Evolutionary conservation across 768 basidiomycete species (phyloP).

Genomic region (Pseudohyphozyma bogoriensis): DNA sequence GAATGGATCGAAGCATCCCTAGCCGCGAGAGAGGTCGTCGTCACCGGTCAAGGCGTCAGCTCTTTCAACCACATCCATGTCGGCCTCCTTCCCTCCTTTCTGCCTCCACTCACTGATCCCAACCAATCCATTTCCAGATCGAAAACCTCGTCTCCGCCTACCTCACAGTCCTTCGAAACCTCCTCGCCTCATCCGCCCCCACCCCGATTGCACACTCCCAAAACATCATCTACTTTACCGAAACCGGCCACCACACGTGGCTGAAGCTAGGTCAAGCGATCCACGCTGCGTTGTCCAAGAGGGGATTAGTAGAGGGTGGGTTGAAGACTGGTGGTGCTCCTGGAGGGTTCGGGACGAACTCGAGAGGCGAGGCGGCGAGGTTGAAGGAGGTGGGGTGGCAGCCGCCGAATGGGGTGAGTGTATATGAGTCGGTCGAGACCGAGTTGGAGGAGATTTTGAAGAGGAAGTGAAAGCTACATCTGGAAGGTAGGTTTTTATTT

Average conservation of each 20-base stretch:
- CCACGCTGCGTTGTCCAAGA: background rate
- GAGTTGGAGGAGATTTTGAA: too few species aligned
- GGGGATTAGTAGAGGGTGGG: background rate
- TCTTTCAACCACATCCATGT: constrained; percentile 23
- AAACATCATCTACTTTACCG: constrained; percentile 1
- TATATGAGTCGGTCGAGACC: too few species aligned
- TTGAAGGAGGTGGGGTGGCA: background rate
- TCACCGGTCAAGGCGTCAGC: background rate
- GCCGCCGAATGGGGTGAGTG: too few species aligned
- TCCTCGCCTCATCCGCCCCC: background rate
- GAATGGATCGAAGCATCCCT: constrained; percentile 3
- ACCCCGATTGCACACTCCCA: background rate
- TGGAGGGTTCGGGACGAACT: background rate
- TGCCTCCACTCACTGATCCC: background rate
- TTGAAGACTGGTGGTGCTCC: too few species aligned
- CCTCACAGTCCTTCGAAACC: too few species aligned
- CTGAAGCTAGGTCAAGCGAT: background rate
- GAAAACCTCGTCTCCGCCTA: constrained; percentile 1
- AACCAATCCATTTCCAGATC: background rate
- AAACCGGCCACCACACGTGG: background rate
- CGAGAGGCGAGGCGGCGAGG: background rate
- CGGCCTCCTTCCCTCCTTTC: background rate
- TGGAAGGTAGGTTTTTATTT: too few species aligned
- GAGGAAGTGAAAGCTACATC: too few species aligned
- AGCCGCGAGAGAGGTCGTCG: background rate